phyloP scores from a whole-genome alignment of 1,139 yeast genomes.

The Spathaspora sp. region DNA sequence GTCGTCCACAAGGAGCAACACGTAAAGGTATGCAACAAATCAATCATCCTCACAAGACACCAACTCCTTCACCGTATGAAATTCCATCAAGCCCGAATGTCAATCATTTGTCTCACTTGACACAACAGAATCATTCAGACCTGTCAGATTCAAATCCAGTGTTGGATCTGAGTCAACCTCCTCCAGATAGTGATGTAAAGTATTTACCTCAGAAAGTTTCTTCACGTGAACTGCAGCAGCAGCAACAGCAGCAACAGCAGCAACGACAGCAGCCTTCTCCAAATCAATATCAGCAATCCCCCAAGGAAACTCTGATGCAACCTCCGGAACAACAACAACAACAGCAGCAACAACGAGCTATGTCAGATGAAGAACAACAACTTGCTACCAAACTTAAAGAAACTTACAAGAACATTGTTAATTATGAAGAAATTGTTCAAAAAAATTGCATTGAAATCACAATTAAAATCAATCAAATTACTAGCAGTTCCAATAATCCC shows the following conservation, averaged over 20 bases:
- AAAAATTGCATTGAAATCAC: slow-evolving; percentile 61
- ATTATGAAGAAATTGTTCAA: slow-evolving; percentile 67
- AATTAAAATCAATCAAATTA: slow-evolving; percentile 48
- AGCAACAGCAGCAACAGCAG: slow-evolving; percentile 7
- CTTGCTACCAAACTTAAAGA: slow-evolving; percentile 70
- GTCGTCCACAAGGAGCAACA: not conserved
- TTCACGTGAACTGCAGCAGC: slow-evolving; percentile 10
- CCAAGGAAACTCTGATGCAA: slow-evolving; percentile 9
- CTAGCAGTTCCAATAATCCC: slow-evolving; percentile 16
- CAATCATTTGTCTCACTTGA: slow-evolving; percentile 26
- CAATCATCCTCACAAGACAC: slow-evolving; percentile 29
- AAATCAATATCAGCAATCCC: slow-evolving; percentile 7
- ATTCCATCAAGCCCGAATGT: slow-evolving; percentile 43
- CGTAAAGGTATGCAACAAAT: slow-evolving; percentile 10
- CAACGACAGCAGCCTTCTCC: slow-evolving; percentile 10
- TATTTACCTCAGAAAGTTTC: not conserved
- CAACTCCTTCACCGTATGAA: slow-evolving; percentile 45
- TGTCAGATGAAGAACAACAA: slow-evolving; percentile 68
- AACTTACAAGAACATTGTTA: slow-evolving; percentile 67
- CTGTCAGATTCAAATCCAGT: slow-evolving; percentile 40
- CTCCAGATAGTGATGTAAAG: slow-evolving; percentile 1
- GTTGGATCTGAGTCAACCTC: slow-evolving; percentile 9
- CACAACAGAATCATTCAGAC: slow-evolving; percentile 38
- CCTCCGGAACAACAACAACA: slow-evolving; percentile 10
- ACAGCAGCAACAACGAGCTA: slow-evolving; percentile 27